These are phyloP conservation scores for Physcomitrium patens DNA, from an alignment of 225 moss, liverwort and hornwort species.

Conservation along the genomic window DNA sequence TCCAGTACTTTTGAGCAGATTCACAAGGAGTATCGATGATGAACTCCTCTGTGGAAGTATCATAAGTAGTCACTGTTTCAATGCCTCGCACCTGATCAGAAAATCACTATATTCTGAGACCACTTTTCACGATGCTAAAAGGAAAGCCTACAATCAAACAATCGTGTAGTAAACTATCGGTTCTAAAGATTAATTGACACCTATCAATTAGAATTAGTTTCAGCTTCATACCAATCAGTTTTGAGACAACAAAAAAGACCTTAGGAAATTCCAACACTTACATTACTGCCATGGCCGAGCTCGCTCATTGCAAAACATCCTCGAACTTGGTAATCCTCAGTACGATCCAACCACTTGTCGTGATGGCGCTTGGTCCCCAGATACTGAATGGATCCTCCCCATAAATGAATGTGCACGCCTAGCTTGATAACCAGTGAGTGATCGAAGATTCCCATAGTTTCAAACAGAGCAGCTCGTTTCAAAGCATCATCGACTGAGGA, in stretches of 20 bases:
- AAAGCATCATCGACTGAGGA: conserved; percentile 51
- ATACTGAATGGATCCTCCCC: conserved; percentile 89
- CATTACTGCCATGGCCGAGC: conserved; percentile 96
- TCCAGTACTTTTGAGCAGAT: conserved; percentile 99
- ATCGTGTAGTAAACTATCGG: not conserved
- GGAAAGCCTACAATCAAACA: not conserved
- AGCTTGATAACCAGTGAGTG: conserved; percentile 89
- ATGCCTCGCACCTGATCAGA: conserved; percentile 88
- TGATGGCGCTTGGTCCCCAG: conserved; percentile 89
- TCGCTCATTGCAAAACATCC: conserved; percentile 99
- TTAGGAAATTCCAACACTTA: conserved; percentile 31
- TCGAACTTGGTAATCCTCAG: conserved; percentile 72
- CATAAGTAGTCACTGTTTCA: conserved; percentile 90
- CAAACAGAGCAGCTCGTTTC: conserved; percentile 64
- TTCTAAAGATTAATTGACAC: not conserved
- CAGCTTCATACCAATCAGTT: not conserved
- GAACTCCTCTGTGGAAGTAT: conserved; percentile 82
- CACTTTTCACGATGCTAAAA: not conserved
- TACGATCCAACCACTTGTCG: conserved; percentile 81
- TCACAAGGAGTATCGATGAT: conserved; percentile 93
- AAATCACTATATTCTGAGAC: conserved; percentile 14
- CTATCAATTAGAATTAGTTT: too few species aligned
- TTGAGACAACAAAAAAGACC: not conserved
- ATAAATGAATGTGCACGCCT: conserved; percentile 88
- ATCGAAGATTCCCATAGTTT: conserved; percentile 74